phyloP scores from a whole-genome alignment of 768 basidiomycete genomes.

The Agaricus blazei region DNA sequence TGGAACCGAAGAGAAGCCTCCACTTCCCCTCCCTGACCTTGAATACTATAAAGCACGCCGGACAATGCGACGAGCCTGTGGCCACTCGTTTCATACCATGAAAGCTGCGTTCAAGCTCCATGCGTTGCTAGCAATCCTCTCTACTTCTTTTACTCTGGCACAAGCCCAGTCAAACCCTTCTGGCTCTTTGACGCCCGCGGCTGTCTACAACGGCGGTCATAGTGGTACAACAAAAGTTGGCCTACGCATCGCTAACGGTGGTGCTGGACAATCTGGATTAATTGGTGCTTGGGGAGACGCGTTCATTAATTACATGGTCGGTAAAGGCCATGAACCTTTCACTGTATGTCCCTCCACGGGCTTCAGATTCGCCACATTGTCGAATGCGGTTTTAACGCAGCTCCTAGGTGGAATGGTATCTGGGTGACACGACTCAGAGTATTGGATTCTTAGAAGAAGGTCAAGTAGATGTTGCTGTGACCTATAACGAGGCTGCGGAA shows the following conservation, averaged over 20 bases:
- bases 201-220: constrained; percentile 37
- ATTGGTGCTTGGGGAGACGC: constrained; percentile 41
- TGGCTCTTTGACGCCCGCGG: constrained; percentile 14
- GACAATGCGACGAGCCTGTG: not conserved
- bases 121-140: not conserved
- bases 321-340: constrained; percentile 25
- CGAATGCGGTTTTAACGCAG: too few relatives aligned
- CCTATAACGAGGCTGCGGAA: constrained; percentile 51
- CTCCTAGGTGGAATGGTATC: constrained; percentile 47
- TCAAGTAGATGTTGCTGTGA: constrained; percentile 44
- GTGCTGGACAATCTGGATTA: constrained; percentile 46
- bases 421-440: constrained; percentile 52
- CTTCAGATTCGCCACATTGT: too few relatives aligned
- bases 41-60: not conserved
- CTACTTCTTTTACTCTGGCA: not conserved
- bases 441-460: constrained; percentile 35
- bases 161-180: not conserved
- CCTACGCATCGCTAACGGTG: constrained; percentile 45
- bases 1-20: too few relatives aligned
- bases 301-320: constrained; percentile 36
- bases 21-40: too few relatives aligned
- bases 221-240: constrained; percentile 24
- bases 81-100: not conserved
- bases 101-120: not conserved
- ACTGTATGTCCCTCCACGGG: constrained; percentile 19